Evolutionary conservation across 140 eudicot genomes (phyloP), one percentile per base, ranked within the genome.

Genomic region (Bidens hawaiensis): DNA sequence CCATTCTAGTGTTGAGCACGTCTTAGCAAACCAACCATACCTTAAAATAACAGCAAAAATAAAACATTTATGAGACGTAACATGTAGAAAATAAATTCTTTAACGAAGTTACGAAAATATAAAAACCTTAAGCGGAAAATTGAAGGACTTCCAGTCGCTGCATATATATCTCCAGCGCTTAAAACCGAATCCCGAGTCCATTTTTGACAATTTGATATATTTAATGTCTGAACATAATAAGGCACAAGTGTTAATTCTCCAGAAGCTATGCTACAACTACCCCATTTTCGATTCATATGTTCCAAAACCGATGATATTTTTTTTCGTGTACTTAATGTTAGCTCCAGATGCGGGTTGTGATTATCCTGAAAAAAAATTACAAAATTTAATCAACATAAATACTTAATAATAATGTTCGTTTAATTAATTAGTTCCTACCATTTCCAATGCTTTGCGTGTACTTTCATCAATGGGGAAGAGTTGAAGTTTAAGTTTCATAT

Each of bases 241-340:
- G 98, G 95, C 23, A 87, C 52, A 22, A 91, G 95, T 61, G 80
- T 78, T 36, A 91, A 69, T 49, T 91, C 93, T 69, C 90, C 83
- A 48, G 81, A 71, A 49, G 84, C 94, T 58, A 74, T 48, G 78
- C 82, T 78, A 63, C 83, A 87, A 64, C 51, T 75, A 42, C 98
- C 98, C 98, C 98, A 90, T 77, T 90, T 90, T 28, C 88, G 94
- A 60, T 76, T 78, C 41, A 90, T 88, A 72, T 80, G 98, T 72
- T 90, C 96, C 76, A 87, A 27, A 46, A 90, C 84, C 1, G 96
- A 90, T 48, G 98, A 84, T 78, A 90, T 87, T 74, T 85, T 90
- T 81, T 90, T 90, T 30, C 86, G 75, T 51, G 84, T 72, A 60
- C 91, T 84, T 80, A 90, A 74, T 30, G 96, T 90, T 68, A 90